phyloP scores from a whole-genome alignment of 2,329 filamentous ascomycete species.

The Thielaviopsis ethacetica region DNA sequence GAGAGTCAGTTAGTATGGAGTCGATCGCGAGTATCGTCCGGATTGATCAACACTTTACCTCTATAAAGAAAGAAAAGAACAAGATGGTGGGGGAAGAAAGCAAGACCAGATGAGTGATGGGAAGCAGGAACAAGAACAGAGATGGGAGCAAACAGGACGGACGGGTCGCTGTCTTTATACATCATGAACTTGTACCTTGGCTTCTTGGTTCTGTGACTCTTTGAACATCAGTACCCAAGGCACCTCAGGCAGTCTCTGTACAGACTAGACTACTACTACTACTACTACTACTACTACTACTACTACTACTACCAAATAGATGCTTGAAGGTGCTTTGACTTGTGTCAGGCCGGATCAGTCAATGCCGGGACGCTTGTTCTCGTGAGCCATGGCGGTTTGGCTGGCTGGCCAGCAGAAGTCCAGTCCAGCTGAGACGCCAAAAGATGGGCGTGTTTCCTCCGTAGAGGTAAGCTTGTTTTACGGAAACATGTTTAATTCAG shows the following conservation, averaged over 20 bases:
- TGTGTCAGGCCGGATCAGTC: background rate
- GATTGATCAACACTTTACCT: background rate
- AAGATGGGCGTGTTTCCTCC: too few species aligned
- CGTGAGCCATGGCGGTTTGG: background rate
- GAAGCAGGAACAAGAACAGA: background rate
- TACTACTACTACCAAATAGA: too few species aligned
- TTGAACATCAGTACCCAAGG: background rate
- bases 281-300: too few species aligned
- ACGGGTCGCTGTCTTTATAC: background rate
- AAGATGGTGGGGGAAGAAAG: constrained; percentile 13
- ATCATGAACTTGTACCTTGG: background rate
- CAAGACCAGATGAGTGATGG: background rate
- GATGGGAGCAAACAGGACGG: background rate
- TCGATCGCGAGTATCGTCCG: constrained; percentile 11
- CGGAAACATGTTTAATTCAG: too few species aligned
- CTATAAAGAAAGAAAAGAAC: constrained; percentile 13
- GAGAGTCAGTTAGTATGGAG: constrained; percentile 13
- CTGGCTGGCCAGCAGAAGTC: background rate
- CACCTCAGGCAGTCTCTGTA: background rate
- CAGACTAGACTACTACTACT: background rate
- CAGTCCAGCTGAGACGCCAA: background rate
- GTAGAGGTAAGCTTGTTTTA: too few species aligned
- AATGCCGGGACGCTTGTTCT: background rate
- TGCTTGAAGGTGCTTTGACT: background rate
- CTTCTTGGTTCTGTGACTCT: background rate